Evolutionary conservation across 2,329 filamentous ascomycete genomes (phyloP), one percentile per base, ranked within the genome.

Genomic region (Pseudopyricularia javanii): DNA sequence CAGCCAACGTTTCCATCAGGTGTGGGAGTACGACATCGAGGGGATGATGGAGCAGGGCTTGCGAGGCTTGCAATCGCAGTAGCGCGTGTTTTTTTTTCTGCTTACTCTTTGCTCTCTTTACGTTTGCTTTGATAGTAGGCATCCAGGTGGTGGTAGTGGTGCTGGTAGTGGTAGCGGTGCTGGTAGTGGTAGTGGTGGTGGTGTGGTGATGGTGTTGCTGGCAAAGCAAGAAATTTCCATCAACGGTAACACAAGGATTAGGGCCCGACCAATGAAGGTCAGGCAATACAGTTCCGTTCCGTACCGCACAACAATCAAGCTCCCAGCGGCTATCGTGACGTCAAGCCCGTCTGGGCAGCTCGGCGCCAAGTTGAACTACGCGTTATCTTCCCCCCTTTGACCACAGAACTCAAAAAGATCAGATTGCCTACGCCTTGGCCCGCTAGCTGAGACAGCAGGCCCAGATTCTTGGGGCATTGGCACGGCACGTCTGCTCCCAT

Each of bases 1-100:
- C 32, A 64, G 65, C 11, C 52, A 54, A 30, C 59, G 63, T 28
- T 68, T 67, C 28, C 60, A 66, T 48, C 56, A 57, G 26, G 62
- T 71, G 8, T 72, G 70, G 69, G 53, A 68, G 47, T 67, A 64
- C 56, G 64, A 71, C 55, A 53, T 67, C 0, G 61, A 64, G 0
- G 58, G 32, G 0, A 70, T 71, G 67, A 56, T 65, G 28, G 22
- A 54, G 12, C 55, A 62, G 60, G 59, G 40, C 14, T 47, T 7
- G 26, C 11, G 17, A 35, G 43, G 37, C 11, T 52, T 45, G 40
- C 22, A 3, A 26, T 45, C 40, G 9, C 5, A 30, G 28, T 30
- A n/a, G n/a, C n/a, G n/a, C n/a, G n/a, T n/a, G n/a, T n/a, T n/a
- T n/a, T n/a, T n/a, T n/a, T n/a, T n/a, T n/a, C n/a, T n/a, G n/a